A percentile compares a stretch with the other conserved stretches of the same genome.
Conservation (phyloP, 2,329 filamentous ascomycete species). For the Fusarium sp. region DNA sequence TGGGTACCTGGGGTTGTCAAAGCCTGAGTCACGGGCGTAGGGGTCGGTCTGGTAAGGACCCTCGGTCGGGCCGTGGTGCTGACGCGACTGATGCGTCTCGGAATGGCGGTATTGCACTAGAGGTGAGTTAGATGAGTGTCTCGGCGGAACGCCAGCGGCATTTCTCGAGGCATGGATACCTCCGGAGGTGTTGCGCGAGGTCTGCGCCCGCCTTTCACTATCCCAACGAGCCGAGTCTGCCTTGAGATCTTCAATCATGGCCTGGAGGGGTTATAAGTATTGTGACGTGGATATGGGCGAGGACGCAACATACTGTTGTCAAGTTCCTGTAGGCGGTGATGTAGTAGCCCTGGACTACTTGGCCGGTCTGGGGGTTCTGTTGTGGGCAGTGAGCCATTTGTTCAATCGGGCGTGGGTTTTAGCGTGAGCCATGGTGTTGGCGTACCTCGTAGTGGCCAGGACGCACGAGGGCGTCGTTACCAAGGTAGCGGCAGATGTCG, state of each 20-base stretch:
- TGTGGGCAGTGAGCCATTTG: conserved; percentile 40
- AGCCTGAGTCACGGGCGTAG: conserved; percentile 56
- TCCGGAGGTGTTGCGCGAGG: conserved; percentile 65
- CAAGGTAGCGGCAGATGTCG: conserved; percentile 86
- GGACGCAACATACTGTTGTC: conserved; percentile 72
- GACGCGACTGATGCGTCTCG: conserved; percentile 61
- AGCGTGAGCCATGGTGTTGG: conserved; percentile 40
- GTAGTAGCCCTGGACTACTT: conserved; percentile 78
- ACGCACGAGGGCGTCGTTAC: conserved; percentile 83
- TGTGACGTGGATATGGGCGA: neutral
- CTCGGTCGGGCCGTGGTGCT: conserved; percentile 61
- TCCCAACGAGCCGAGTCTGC: conserved; percentile 73
- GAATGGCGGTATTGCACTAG: conserved; percentile 69
- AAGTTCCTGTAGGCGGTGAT: conserved; percentile 84
- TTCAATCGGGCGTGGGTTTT: conserved; percentile 14
- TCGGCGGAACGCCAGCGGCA: conserved; percentile 59
- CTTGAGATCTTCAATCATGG: conserved; percentile 73
- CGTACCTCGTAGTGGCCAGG: conserved; percentile 79
- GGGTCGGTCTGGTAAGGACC: conserved; percentile 50
- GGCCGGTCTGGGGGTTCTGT: conserved; percentile 66
- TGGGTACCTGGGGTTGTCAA: conserved; percentile 61
- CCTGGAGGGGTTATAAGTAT: conserved; percentile 54
- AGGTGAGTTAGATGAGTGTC: conserved; percentile 69
- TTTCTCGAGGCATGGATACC: conserved; percentile 68
- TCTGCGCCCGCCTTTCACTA: conserved; percentile 68